phyloP scores from a whole-genome alignment of 305 asterid species.

The Salvia sclarea region DNA sequence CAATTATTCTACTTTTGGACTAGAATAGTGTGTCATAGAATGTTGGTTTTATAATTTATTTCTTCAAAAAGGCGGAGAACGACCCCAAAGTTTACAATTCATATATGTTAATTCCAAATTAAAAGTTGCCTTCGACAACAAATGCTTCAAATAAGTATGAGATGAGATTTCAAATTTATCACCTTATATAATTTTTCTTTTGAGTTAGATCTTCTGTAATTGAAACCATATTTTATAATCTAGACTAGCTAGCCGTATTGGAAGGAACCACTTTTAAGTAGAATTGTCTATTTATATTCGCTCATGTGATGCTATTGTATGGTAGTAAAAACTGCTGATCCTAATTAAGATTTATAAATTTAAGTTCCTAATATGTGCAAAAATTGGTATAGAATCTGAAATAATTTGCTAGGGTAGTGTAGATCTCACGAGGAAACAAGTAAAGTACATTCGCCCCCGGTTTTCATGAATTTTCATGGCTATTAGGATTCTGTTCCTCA shows the following conservation, averaged over 20 bases:
- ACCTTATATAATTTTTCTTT: too few species aligned
- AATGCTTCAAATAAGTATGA: neutral
- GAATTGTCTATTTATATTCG: too few species aligned
- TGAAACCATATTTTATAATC: too few species aligned
- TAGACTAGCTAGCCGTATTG: neutral
- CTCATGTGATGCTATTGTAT: too few species aligned
- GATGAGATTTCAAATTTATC: neutral
- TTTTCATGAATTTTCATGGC: constrained; percentile 9
- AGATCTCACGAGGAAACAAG: constrained; percentile 19
- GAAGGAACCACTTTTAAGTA: neutral
- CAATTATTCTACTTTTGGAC: neutral
- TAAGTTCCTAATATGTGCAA: neutral
- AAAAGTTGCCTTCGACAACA: neutral
- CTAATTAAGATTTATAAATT: neutral
- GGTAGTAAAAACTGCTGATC: neutral
- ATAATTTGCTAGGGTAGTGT: neutral
- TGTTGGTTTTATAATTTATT: neutral
- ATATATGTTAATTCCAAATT: neutral
- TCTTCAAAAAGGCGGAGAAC: neutral
- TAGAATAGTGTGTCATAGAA: neutral
- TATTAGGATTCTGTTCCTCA: neutral
- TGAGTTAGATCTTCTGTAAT: too few species aligned
- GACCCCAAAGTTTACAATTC: neutral
- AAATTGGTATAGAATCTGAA: constrained; percentile 14
- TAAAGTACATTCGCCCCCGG: constrained; percentile 34